These are phyloP conservation scores for Saussurea involucrata DNA, from an alignment of 129 eudicot genomes.

Conservation along the genomic window DNA sequence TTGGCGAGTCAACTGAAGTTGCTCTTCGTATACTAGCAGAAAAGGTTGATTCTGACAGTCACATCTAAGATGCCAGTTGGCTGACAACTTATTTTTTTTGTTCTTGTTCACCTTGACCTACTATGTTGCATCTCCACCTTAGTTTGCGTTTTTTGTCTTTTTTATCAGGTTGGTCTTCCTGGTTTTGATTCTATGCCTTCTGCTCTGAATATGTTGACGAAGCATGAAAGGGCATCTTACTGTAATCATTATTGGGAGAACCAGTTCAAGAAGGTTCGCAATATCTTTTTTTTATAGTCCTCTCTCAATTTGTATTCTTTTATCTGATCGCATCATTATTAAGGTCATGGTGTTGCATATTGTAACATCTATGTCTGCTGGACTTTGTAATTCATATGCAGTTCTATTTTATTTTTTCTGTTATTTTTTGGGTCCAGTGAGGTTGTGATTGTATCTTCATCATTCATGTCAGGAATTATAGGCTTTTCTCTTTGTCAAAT, in stretches of 20 bases:
- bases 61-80: not conserved
- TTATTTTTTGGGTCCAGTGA: not conserved
- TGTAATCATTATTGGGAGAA: conserved; percentile 98
- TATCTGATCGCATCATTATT: not conserved
- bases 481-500: not conserved
- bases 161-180: conserved; percentile 90
- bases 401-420: not conserved
- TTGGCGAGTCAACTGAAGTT: conserved; percentile 99
- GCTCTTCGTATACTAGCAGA: conserved; percentile 97
- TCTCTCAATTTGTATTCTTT: not conserved
- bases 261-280: conserved; percentile 85
- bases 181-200: conserved; percentile 99
- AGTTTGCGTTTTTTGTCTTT: conserved; percentile 11
- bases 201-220: conserved; percentile 87
- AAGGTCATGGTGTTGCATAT: not conserved
- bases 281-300: not conserved
- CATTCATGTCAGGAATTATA: not conserved
- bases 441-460: not conserved
- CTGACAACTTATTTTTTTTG: not conserved
- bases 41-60: conserved; percentile 65
- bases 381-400: not conserved
- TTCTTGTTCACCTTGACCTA: not conserved
- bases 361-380: not conserved
- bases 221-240: conserved; percentile 93
- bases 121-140: not conserved